A percentile compares a stretch with the other conserved stretches of the same genome.
phyloP scores from a whole-genome alignment of 257 asterid species.

The Lithospermum erythrorhizon region DNA sequence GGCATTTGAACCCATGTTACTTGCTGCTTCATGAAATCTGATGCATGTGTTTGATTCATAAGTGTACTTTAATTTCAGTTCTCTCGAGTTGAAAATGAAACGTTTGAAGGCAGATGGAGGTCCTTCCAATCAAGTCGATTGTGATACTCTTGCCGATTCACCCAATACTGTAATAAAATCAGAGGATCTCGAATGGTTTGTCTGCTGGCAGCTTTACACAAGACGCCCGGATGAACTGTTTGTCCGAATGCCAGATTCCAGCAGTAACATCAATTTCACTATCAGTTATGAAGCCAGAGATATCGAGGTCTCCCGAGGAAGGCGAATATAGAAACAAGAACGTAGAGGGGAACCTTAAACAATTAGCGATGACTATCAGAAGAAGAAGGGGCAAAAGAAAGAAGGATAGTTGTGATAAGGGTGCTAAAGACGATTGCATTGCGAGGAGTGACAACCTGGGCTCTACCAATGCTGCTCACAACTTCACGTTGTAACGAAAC shows the following conservation, averaged over 20 bases:
- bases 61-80: conserved; percentile 28
- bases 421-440: conserved; percentile 45
- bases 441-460: conserved; percentile 54
- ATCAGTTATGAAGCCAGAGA: conserved; percentile 24
- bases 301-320: conserved; percentile 27
- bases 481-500: conserved; percentile 34
- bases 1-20: not conserved
- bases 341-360: conserved; percentile 18
- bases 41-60: not conserved
- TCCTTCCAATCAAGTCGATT: conserved; percentile 24
- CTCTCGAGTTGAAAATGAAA: conserved; percentile 62
- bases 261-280: conserved; percentile 13
- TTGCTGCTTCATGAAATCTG: not conserved
- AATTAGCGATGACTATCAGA: conserved; percentile 35
- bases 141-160: conserved; percentile 34
- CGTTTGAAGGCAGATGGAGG: conserved; percentile 40
- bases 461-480: conserved; percentile 32
- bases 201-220: conserved; percentile 74
- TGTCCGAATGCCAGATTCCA: conserved; percentile 25
- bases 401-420: conserved; percentile 31
- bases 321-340: conserved; percentile 14
- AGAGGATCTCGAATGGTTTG: conserved; percentile 40
- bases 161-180: conserved; percentile 38
- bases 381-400: conserved; percentile 69
- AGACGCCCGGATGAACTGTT: conserved; percentile 35